Evolutionary conservation across 371 early-diverging fungal species (phyloP), one percentile per base, ranked within the genome.

Genomic region (Mucor indicus): DNA sequence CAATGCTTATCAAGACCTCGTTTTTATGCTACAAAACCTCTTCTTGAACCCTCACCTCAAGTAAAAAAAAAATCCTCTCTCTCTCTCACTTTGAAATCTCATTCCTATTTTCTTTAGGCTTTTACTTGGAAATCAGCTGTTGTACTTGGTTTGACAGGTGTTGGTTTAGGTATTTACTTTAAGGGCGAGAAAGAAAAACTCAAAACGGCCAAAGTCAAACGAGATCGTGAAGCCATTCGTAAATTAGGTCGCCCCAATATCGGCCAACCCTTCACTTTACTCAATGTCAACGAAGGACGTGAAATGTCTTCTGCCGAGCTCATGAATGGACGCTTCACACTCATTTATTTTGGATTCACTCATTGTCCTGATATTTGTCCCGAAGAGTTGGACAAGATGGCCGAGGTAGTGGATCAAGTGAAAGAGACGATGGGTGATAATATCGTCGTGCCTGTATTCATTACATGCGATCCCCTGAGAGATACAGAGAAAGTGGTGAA

Each of bases 281-380:
- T 85, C 8, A 89, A 97, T 58, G 89, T 89, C 23, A 62, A 85
- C 46, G 67, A 67, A 16, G 57, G 48, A 17, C 29, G 60, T 27
- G 9, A 27, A 1, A 57, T 38, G 38, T 47, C 32, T 42, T 63
- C 47, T 33, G 53, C 52, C 39, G 53, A 37, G 21, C 37, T 49
- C 20, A 37, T 51, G 44, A 30, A 27, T 2, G 98, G 93, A 16
- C 85, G 81, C 25, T 96, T 80, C 60, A 79, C 84, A 62, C 73
- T 98, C 57, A 69, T 98, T 7, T 98, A 98, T 73, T 98, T 98
- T 81, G 98, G 98, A n/a, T 98, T 97, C 72, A 96, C 97, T 16
- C 80, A 96, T 71, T 98, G 98, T 64, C 98, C 98, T 0, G 98
- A 98, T 72, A 91, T 98, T 45, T 98, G 98, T 47, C 98, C 98